Percentiles rank a stretch among this genome's conserved stretches.
Conservation (phyloP, 148 eudicot genomes). For the Gaultheria prostrata region DNA sequence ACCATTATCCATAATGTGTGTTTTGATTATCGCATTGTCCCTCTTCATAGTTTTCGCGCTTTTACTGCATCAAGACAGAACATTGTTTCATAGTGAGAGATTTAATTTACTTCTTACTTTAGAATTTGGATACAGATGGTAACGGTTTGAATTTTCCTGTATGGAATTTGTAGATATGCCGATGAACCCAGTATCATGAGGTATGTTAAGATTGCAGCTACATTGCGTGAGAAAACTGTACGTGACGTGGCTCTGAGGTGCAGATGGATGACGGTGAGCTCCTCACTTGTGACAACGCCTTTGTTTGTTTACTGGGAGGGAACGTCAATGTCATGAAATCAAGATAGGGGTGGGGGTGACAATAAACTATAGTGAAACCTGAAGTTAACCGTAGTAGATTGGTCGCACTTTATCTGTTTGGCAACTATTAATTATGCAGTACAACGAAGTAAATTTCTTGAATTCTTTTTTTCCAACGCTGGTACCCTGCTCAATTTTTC, state of each 20-base stretch:
- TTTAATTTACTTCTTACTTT: background rate
- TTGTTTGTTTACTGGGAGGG: background rate
- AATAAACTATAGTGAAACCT: background rate
- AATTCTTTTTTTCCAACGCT: background rate
- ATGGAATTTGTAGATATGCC: conserved; percentile 48
- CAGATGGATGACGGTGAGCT: conserved; percentile 88
- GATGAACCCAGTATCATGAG: conserved; percentile 74
- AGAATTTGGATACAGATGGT: background rate
- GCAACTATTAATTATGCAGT: background rate
- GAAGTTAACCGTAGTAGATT: background rate
- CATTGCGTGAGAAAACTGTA: conserved; percentile 73
- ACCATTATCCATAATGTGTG: background rate
- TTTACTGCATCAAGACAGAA: background rate
- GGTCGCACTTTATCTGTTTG: background rate
- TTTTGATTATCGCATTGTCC: background rate
- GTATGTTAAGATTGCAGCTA: conserved; percentile 84
- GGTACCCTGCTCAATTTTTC: conserved; percentile 9
- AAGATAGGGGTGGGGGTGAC: background rate
- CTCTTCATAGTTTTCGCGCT: background rate
- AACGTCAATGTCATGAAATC: background rate
- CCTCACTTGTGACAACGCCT: conserved; percentile 15
- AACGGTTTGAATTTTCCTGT: conserved; percentile 1
- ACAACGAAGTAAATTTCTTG: background rate
- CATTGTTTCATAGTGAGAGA: background rate
- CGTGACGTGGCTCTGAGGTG: conserved; percentile 95